Conservation (phyloP, 148 eudicot species). For the Cornus controversa region DNA sequence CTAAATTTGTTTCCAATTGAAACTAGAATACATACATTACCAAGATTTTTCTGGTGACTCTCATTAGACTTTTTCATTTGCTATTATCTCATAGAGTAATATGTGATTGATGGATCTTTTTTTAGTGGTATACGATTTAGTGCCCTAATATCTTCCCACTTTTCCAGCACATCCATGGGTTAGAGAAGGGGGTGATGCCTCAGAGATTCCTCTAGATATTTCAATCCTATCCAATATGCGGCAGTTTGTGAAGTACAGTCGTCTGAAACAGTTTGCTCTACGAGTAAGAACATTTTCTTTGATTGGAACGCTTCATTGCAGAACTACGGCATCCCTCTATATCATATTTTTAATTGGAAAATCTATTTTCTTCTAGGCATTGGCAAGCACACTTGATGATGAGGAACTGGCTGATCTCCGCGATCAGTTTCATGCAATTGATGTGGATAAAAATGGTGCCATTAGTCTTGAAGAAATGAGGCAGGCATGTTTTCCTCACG, state of each 20-base stretch:
- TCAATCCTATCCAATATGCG: constrained; percentile 88
- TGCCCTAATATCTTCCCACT: constrained; percentile 9
- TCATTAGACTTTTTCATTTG: no score
- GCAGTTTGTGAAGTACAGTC: constrained; percentile 86
- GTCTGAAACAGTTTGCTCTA: constrained; percentile 91
- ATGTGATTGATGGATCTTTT: neutral
- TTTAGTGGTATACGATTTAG: neutral
- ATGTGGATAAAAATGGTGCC: constrained; percentile 82
- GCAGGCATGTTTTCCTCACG: constrained; percentile 46
- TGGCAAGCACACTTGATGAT: constrained; percentile 79
- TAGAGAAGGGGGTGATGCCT: constrained; percentile 94
- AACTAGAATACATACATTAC: no score
- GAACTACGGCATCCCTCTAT: neutral
- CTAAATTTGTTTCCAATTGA: no score
- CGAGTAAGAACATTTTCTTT: constrained; percentile 46
- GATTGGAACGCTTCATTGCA: neutral
- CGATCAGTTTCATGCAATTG: constrained; percentile 95
- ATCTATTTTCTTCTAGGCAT: constrained; percentile 52
- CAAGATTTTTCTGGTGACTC: no score
- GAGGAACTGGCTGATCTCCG: constrained; percentile 75
- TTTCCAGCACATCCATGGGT: constrained; percentile 95
- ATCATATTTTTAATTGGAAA: neutral
- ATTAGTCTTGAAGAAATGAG: constrained; percentile 98
- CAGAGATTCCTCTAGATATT: constrained; percentile 88
- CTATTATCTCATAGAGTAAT: neutral